Evolutionary conservation across 176 grass and related monocot genomes (phyloP), one percentile per base, ranked within the genome.

Genomic region (Zizania latifolia): DNA sequence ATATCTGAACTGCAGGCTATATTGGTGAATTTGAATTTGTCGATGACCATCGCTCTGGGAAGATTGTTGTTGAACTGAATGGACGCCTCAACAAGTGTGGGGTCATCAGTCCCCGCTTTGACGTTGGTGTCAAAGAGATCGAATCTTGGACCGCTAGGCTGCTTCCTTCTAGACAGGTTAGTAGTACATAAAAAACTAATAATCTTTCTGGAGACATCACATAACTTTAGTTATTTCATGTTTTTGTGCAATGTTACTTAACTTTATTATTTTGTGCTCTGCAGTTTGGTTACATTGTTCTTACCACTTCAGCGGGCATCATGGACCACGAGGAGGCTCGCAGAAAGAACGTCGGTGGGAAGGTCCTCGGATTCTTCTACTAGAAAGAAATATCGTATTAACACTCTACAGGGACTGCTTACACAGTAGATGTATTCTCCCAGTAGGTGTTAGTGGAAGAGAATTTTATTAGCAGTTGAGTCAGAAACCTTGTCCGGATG

Each of bases 261-360:
- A 10, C 6, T 70, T n/a, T 22, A 15, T 55, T 61, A 41, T 62
- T 55, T 70, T 5, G 4, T 50, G 53, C 6, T 21, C 16, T 92
- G 65, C 70, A 92, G 90, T 92, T 92, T 77, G 90, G 90, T 2
- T 88, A 92, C 78, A 92, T 92, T 68, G 90, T 88, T 68, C 78
- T 92, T 54, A 92, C 90, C 11, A 92, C 90, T 53, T 92, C 90
- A 83, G 90, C 90, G 40, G 90, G 89, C 10, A 92, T 92, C 56
- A 92, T 92, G 89, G 86, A 92, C 64, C 89, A 92, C 0, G 89
- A 92, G 76, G 89, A 92, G 63, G 89, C 85, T 13, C 88, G 89
- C 62, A 88, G 89, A 72, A 92, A 92, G 82, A 92, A 88, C 26
- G 86, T 79, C 56, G 89, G 89, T 76, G 89, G 89, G 73, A 92